Base-by-base conservation (phyloP, 805 yeast species). In the Vanderwaltozyma tropicalis region DNA sequence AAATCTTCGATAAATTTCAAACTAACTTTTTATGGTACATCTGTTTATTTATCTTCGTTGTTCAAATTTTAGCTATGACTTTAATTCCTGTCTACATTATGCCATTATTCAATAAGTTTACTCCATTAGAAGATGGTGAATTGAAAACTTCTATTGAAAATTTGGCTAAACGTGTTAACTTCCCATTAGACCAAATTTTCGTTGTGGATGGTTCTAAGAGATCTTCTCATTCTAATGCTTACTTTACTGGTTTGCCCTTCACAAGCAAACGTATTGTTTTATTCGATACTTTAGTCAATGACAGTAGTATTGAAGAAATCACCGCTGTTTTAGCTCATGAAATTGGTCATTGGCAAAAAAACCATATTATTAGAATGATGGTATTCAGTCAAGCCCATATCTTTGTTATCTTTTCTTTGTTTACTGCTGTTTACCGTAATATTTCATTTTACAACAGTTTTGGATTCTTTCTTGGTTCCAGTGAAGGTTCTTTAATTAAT, bases 261-360 rank as follows among this genome's bases (percentile, higher is more conserved):
- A 79, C 86, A 41, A 55, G 57, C 35, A 92, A 92, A 64, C 89
- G 88, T 62, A 92, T 92, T 64, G 97, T 92, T 36, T 72, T 92
- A 31, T 92, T 70, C 57, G 99, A 92, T 52, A 92, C 96, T 9
- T 72, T 92, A 64, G 80, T 92, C 46, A 76, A 83, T 43, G 80
- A 84, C 41, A 78, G 87, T 25, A 64, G 87, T 22, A 72, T 75
- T 21, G 73, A 71, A 31, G 94, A 92, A 62, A 84, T 87, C 29
- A 85, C 87, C 37, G 96, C 97, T 37, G 95, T 92, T 1, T 69
- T 89, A 46, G 97, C 95, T n/a, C 99, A 92, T 57, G 99, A 92
- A 66, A 80, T 92, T 49, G 99, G 99, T 36, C 99, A 92, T 61
- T 92, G 99, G 99, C 79, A 80, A 51, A 71, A 82, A 58, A 78